Conservation (phyloP, 345 rosid genomes). For the Capsella bursapastoris region DNA sequence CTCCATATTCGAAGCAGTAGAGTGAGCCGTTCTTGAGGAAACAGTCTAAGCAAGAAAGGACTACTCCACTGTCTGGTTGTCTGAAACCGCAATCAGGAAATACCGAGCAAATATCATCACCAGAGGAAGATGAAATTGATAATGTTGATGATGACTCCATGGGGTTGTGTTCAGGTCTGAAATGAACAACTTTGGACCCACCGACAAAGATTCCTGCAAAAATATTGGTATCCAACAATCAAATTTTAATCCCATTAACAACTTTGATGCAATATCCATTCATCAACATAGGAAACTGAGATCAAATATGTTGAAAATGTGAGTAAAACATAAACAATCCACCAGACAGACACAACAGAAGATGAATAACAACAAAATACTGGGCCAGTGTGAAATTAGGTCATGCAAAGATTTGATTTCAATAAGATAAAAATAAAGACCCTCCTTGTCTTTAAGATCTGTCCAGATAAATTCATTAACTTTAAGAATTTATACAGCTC, state of each 20-base stretch:
- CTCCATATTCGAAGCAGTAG: constrained; percentile 84
- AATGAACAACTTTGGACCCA: constrained; percentile 98
- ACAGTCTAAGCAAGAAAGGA: constrained; percentile 91
- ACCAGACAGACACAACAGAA: background rate
- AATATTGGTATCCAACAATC: constrained; percentile 8
- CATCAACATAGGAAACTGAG: background rate
- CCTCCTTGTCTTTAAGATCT: constrained; percentile 25
- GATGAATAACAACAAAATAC: constrained; percentile 9
- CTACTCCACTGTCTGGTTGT: constrained; percentile 80
- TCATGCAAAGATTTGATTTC: constrained; percentile 4
- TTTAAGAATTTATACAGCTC: constrained; percentile 10
- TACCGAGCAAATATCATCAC: constrained; percentile 59
- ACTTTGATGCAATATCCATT: constrained; percentile 5
- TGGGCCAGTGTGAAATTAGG: background rate
- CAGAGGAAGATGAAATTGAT: constrained; percentile 33
- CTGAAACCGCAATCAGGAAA: constrained; percentile 98
- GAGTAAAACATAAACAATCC: background rate
- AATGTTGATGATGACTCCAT: constrained; percentile 28
- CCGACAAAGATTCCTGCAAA: constrained; percentile 87
- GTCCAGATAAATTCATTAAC: constrained; percentile 26
- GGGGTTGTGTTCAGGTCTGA: constrained; percentile 65
- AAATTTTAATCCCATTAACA: constrained; percentile 2
- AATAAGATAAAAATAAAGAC: constrained; percentile 1
- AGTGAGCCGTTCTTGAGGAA: constrained; percentile 83
- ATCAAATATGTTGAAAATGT: constrained; percentile 1